Evolutionary conservation across 495 filamentous ascomycete species (phyloP), one percentile per base, ranked within the genome.

Genomic region (Filosporella fistucella): DNA sequence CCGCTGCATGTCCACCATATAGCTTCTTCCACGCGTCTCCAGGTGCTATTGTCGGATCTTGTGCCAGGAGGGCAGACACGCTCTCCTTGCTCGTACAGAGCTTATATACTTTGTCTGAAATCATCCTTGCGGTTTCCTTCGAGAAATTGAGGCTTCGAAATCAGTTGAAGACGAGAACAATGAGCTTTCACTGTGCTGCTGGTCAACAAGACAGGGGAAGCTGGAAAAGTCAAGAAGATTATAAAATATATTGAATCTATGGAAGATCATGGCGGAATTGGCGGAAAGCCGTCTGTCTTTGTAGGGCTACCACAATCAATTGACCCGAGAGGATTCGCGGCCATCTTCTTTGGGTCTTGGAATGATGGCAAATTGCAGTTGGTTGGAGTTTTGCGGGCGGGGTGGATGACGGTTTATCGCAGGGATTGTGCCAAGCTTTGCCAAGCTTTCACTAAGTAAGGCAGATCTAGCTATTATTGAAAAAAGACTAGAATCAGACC

Each of bases 51-150:
- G 57, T 65, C 1, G 81, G 77, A 45, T 83, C 65, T 42, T 66
- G 50, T 2, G 77, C 76, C 5, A 86, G 57, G 40, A 78, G 64
- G 0, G 76, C 71, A 17, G 69, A 80, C 33, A 88, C 75, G 25
- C 72, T 83, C 16, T 73, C 59, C 18, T 57, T 49, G 13, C 66
- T 65, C 7, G 61, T 68, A 60, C 81, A 84, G 39, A 78, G 56
- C 28, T 71, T 51, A 59, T 71, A 73, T 11, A 82, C 61, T 9
- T 64, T 67, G 17, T 75, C 65, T 17, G 68, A 74, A 20, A 76
- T 65, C 51, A 58, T 64, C n/a, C 23, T 22, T 3, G 35, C 17
- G 5, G 35, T 11, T 5, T 20, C 4, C 16, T 38, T n/a, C 10
- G 4, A 10, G n/a, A n/a, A n/a, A n/a, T n/a, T n/a, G 22, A 29